Evolutionary conservation across 805 yeast species (phyloP), one percentile per base, ranked within the genome.

Genomic region (Wickerhamiella azyma): DNA sequence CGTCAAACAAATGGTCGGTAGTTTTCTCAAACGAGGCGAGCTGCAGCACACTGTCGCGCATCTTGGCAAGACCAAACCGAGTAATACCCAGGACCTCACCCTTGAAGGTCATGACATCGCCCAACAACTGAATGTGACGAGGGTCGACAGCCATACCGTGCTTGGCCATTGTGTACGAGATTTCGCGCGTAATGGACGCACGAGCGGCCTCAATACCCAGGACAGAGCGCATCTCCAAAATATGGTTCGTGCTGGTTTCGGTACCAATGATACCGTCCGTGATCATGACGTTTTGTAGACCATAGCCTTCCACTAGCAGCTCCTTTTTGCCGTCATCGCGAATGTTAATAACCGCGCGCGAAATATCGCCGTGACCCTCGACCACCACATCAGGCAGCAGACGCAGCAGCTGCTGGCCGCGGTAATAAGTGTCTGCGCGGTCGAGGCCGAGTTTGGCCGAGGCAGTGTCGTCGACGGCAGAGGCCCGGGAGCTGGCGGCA

Each of bases 121-220:
- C 98, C 52, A 92, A 69, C 40, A 92, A 70, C 68, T 92, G 97
- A 62, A 94, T 88, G 64, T 92, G 99, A 71, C 99, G 94, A 50
- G 97, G 98, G 71, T 92, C 99, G 42, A 92, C 96, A 63, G 94
- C 85, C 98, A 92, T 92, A 66, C 99, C 99, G 70, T 92, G 98
- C 66, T 86, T 85, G 61, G 94, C 79, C 99, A 92, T 92, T 46
- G 98, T 92, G 61, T 86, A 86, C 60, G 84, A 94, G 64, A 92
- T 92, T 68, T 92, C 99, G 52, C 78, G 78, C 60, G 92, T 82
- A 61, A 92, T 92, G 55, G 94, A 81, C 0, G 85, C 68, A 62
- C 99, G 75, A 1, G 98, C 98, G 1, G 99, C 99, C 64, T 92
- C 99, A 53, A 92, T 94, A 58, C 99, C 99, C 51, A 92, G 69